phyloP scores from a whole-genome alignment of 2,329 filamentous ascomycete species.

The Pseudodiploospora longispora region DNA sequence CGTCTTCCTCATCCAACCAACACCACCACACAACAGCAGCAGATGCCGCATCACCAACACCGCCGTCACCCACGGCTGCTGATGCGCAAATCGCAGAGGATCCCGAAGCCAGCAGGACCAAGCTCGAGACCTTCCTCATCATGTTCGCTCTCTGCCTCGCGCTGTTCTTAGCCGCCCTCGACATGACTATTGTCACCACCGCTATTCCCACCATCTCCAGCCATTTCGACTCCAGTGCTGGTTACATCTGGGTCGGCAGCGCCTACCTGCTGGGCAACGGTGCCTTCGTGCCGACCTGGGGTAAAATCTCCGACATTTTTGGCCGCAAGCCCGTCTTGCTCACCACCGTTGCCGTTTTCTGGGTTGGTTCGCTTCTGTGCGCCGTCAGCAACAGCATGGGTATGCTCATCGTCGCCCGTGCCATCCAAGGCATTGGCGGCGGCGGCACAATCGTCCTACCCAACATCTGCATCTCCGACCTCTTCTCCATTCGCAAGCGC shows the following conservation, averaged over 20 bases:
- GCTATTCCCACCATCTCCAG: constrained; percentile 57
- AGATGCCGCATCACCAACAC: constrained; percentile 1
- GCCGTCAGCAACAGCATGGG: constrained; percentile 41
- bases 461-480: constrained; percentile 50
- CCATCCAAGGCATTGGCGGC: constrained; percentile 49
- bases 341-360: constrained; percentile 42
- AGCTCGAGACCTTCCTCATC: constrained; percentile 30
- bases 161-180: constrained; percentile 47
- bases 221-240: constrained; percentile 56
- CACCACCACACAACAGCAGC: not conserved
- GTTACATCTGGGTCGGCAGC: constrained; percentile 72
- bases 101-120: constrained; percentile 29
- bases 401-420: constrained; percentile 46
- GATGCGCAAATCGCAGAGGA: constrained; percentile 11
- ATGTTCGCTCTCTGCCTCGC: constrained; percentile 34
- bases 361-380: constrained; percentile 46
- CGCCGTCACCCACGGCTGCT: constrained; percentile 5
- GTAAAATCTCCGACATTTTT: constrained; percentile 51
- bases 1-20: not conserved
- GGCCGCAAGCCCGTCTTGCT: constrained; percentile 49
- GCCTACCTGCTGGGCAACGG: constrained; percentile 66
- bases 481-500: constrained; percentile 43
- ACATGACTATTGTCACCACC: constrained; percentile 57
- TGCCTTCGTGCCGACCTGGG: constrained; percentile 61
- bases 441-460: constrained; percentile 52